These are phyloP conservation scores for Tylopilus sp. DNA, from an alignment of 768 basidiomycete species.

Conservation along the genomic window DNA sequence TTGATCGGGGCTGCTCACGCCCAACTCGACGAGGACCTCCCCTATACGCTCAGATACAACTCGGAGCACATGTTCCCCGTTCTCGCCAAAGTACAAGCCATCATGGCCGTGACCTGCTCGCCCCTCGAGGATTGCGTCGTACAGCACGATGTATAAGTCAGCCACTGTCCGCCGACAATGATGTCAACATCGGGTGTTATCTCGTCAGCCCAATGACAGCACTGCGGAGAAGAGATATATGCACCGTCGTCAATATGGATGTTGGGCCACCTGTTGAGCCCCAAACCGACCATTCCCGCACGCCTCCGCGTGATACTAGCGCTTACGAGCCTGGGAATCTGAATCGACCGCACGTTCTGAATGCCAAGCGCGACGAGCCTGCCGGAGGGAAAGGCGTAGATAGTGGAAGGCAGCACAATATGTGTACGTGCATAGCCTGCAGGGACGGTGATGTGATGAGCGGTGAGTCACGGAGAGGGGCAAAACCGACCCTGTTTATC, in stretches of 20 bases:
- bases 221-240: neutral
- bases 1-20: neutral
- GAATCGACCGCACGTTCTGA: conserved; percentile 49
- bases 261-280: conserved; percentile 58
- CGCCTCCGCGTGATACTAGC: conserved; percentile 43
- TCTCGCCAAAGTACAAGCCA: conserved; percentile 51
- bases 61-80: conserved; percentile 43
- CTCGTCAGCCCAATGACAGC: no score
- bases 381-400: conserved; percentile 52
- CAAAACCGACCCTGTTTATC: conserved; percentile 28
- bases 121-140: conserved; percentile 30
- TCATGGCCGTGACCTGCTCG: conserved; percentile 26
- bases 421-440: conserved; percentile 18
- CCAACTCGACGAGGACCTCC: conserved; percentile 15
- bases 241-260: conserved; percentile 48
- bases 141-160: conserved; percentile 42
- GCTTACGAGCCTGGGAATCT: conserved; percentile 48
- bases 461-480: no score
- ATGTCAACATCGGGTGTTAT: no score
- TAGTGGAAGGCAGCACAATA: conserved; percentile 51
- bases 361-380: conserved; percentile 40
- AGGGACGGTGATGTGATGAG: neutral
- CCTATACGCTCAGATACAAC: conserved; percentile 24
- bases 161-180: conserved; percentile 9
- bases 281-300: conserved; percentile 55